Evolutionary conservation across 2,329 filamentous ascomycete species (phyloP).

Genomic region (Pseudogymnoascus sp.): DNA sequence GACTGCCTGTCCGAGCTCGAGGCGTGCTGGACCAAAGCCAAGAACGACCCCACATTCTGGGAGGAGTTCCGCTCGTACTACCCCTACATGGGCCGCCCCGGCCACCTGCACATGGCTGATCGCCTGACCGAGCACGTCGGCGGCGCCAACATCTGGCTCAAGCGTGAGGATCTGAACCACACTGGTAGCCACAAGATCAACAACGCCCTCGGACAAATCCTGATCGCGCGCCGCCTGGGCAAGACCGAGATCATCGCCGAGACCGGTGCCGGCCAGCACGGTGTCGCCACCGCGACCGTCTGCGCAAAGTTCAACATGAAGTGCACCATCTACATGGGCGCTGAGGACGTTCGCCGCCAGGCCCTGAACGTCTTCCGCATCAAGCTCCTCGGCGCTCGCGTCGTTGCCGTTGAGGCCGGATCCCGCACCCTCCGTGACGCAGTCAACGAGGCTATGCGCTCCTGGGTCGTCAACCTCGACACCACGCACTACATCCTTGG

Average conservation of each 20-base stretch:
- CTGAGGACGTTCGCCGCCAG: conserved; percentile 91
- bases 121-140: conserved; percentile 81
- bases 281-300: conserved; percentile 93
- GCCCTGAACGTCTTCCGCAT: conserved; percentile 98
- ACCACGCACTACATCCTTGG: conserved; percentile 98
- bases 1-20: conserved; percentile 89
- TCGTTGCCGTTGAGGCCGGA: conserved; percentile 87
- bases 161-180: conserved; percentile 95
- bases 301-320: conserved; percentile 98
- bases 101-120: conserved; percentile 81
- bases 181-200: conserved; percentile 99
- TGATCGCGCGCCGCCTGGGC: conserved; percentile 75
- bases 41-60: conserved; percentile 88
- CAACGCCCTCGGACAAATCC: conserved; percentile 88
- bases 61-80: conserved; percentile 95
- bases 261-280: conserved; percentile 94
- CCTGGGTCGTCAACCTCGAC: conserved; percentile 87
- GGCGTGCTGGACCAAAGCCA: conserved; percentile 78
- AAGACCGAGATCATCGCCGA: conserved; percentile 98
- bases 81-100: conserved; percentile 92
- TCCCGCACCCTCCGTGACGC: conserved; percentile 75
- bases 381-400: conserved; percentile 86
- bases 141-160: conserved; percentile 94
- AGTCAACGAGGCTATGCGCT: conserved; percentile 89
- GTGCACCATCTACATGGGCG: conserved; percentile 97